These are phyloP conservation scores for Voacanga thouarsii DNA, from an alignment of 257 asterid species.

Conservation along the genomic window DNA sequence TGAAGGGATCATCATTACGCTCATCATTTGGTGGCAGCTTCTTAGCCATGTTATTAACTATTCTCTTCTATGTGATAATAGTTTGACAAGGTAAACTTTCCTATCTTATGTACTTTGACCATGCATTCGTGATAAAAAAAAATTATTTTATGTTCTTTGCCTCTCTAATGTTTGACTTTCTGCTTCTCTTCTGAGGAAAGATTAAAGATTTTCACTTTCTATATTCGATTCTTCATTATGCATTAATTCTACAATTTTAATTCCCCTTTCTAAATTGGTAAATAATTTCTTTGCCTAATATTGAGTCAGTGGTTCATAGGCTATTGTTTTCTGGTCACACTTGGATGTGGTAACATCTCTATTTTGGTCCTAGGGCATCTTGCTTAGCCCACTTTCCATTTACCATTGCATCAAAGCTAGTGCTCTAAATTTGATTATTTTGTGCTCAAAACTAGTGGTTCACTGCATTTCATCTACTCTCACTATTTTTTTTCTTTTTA, in stretches of 20 bases:
- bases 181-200: neutral
- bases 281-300: neutral
- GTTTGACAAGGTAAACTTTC: constrained; percentile 54
- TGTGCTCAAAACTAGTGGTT: too few relatives aligned
- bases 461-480: too few relatives aligned
- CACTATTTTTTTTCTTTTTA: too few relatives aligned
- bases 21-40: constrained; percentile 48
- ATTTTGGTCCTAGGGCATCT: too few relatives aligned
- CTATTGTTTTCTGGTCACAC: too few relatives aligned
- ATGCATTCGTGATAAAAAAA: neutral
- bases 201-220: neutral
- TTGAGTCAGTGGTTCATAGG: too few relatives aligned
- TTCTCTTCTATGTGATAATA: constrained; percentile 56
- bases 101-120: neutral
- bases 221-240: neutral
- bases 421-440: too few relatives aligned
- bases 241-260: too few relatives aligned
- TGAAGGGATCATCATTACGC: constrained; percentile 39
- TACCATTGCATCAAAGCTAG: too few relatives aligned
- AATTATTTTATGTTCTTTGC: neutral
- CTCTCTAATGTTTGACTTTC: neutral
- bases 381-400: too few relatives aligned
- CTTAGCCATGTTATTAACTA: constrained; percentile 59
- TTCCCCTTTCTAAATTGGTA: neutral
- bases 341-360: too few relatives aligned